Evolutionary conservation across 2,329 filamentous ascomycete species (phyloP).

Genomic region (Graphilbum fragrans): DNA sequence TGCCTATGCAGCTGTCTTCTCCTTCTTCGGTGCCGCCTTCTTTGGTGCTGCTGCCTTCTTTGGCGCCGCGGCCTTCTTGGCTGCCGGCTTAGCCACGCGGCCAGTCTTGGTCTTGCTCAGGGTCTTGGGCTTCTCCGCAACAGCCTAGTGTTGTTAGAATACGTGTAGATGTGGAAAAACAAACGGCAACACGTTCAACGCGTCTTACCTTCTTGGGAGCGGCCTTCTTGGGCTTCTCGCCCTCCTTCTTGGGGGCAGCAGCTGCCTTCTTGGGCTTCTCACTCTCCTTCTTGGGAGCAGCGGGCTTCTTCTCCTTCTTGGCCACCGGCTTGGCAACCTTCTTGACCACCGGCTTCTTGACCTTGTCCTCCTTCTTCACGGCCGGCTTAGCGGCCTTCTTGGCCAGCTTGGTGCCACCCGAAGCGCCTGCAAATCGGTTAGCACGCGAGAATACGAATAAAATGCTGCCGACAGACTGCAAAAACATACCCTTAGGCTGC

Average conservation of each 20-base stretch:
- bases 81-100: conserved; percentile 61
- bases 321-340: conserved; percentile 19
- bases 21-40: conserved; percentile 24
- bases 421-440: conserved; percentile 48
- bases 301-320: conserved; percentile 19
- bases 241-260: conserved; percentile 19
- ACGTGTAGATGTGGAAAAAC: conserved; percentile 1
- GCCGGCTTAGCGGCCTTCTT: conserved; percentile 53
- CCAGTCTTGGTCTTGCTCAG: conserved; percentile 78
- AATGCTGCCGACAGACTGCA: too few species aligned
- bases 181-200: too few species aligned
- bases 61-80: conserved; percentile 32
- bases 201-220: conserved; percentile 18
- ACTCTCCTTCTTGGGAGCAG: conserved; percentile 19
- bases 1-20: conserved; percentile 2
- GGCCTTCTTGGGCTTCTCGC: conserved; percentile 13
- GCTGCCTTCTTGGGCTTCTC: conserved; percentile 5
- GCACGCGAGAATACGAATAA: background rate
- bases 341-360: conserved; percentile 21
- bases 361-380: conserved; percentile 19
- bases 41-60: conserved; percentile 33
- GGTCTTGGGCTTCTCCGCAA: conserved; percentile 52
- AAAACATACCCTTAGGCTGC: conserved; percentile 73
- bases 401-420: conserved; percentile 83
- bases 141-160: conserved; percentile 36